Evolutionary conservation across 2,329 filamentous ascomycete species (phyloP).

Genomic region (Hymenoscyphus linearis): DNA sequence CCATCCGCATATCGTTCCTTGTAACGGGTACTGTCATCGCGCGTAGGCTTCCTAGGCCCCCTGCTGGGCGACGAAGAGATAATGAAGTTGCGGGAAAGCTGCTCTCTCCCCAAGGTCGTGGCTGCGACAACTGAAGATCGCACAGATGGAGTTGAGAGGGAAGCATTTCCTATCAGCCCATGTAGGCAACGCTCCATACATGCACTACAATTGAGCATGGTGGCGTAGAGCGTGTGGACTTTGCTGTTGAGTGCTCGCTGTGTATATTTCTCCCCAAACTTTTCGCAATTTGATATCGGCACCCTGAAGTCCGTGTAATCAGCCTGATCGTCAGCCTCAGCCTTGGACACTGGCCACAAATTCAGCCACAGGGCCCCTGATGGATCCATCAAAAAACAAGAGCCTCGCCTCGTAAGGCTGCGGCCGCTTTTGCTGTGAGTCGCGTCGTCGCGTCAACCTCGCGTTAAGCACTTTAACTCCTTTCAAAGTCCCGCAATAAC

Average conservation of each 20-base stretch:
- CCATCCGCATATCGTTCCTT: too few relatives aligned
- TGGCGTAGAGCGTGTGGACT: neutral
- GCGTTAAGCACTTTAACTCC: constrained; percentile 2
- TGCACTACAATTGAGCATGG: constrained; percentile 28
- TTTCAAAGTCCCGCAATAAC: neutral
- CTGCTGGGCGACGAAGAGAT: neutral
- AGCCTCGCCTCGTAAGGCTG: neutral
- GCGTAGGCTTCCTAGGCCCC: neutral
- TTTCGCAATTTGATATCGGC: neutral
- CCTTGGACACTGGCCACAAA: neutral
- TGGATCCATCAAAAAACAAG: too few relatives aligned
- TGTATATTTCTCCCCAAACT: neutral
- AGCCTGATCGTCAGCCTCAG: neutral
- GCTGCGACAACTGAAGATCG: constrained; percentile 1
- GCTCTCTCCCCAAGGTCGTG: constrained; percentile 2
- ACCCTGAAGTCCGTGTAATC: neutral
- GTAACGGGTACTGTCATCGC: neutral
- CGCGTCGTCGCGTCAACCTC: constrained; percentile 3
- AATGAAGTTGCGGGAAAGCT: constrained; percentile 12
- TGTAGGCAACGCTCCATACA: constrained; percentile 29
- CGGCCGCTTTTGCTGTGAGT: constrained; percentile 1
- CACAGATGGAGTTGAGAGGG: constrained; percentile 8
- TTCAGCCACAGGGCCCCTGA: neutral
- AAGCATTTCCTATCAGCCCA: constrained; percentile 23
- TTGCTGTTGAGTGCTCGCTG: neutral